These are phyloP conservation scores for Pleurotus citrinopileatus DNA, from an alignment of 768 basidiomycete genomes.

Conservation along the genomic window DNA sequence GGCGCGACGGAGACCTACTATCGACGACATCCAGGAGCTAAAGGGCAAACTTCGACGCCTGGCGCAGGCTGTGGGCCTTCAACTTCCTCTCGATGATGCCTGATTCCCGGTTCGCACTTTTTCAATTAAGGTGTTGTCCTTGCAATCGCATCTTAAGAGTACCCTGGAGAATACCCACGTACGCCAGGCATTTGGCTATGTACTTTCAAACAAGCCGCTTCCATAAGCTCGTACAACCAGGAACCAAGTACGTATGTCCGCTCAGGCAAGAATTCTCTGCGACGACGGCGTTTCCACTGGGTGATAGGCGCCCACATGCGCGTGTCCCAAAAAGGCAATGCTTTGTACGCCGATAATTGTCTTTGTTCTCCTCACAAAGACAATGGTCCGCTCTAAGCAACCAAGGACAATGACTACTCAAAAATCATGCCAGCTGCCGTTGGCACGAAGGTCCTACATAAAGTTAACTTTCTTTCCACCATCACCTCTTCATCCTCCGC, in stretches of 20 bases:
- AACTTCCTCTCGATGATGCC: not conserved
- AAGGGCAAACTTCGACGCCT: not conserved
- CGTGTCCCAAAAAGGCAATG: constrained; percentile 3
- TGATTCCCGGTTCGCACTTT: no score
- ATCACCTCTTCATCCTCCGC: not conserved
- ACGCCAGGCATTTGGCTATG: no score
- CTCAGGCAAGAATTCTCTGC: no score
- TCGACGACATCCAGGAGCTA: not conserved
- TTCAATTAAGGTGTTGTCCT: not conserved
- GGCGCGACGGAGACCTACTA: not conserved
- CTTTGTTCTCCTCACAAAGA: constrained; percentile 8
- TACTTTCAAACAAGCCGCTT: no score
- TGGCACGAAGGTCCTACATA: constrained; percentile 3
- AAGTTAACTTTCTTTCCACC: constrained; percentile 1
- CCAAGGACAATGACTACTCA: constrained; percentile 8
- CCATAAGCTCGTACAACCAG: no score
- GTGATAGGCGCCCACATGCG: not conserved
- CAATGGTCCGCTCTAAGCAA: constrained; percentile 7
- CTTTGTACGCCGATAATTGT: constrained; percentile 7
- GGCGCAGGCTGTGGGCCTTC: not conserved
- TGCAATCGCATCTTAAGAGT: not conserved
- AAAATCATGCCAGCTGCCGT: constrained; percentile 3
- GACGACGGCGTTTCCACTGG: no score
- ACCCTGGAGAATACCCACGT: no score
- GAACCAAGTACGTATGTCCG: no score